A percentile compares a stretch with the other conserved stretches of the same genome.
Conservation (phyloP, 495 filamentous ascomycete genomes). For the Podospora tetraspora region DNA sequence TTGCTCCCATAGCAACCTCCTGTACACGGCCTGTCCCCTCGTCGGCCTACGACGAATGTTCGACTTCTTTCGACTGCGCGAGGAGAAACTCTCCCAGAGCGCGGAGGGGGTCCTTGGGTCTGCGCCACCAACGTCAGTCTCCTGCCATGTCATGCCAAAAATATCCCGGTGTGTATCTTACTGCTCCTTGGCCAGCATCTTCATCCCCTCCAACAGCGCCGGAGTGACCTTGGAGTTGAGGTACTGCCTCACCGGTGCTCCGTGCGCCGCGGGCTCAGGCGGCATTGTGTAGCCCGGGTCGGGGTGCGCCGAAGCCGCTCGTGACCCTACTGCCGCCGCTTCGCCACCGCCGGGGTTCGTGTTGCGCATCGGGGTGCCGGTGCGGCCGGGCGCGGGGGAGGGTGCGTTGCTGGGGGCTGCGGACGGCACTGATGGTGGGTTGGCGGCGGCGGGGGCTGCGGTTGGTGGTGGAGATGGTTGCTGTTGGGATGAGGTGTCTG, state of each 20-base stretch:
- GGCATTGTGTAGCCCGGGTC: constrained; percentile 47
- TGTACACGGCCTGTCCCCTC: not conserved
- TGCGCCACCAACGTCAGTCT: constrained; percentile 21
- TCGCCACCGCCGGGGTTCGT: constrained; percentile 16
- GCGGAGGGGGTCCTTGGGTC: constrained; percentile 78
- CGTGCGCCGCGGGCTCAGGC: constrained; percentile 57
- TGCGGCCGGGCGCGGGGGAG: constrained; percentile 41
- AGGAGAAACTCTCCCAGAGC: constrained; percentile 82
- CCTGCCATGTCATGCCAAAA: not conserved
- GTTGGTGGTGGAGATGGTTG: constrained; percentile 20
- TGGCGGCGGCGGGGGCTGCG: not conserved
- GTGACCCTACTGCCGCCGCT: constrained; percentile 23
- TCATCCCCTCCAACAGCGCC: constrained; percentile 86
- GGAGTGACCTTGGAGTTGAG: constrained; percentile 85
- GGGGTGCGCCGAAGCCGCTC: constrained; percentile 50
- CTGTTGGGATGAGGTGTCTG: constrained; percentile 15
- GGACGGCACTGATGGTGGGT: constrained; percentile 17
- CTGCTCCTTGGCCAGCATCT: constrained; percentile 76
- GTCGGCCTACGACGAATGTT: constrained; percentile 29
- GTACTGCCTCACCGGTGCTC: constrained; percentile 81
- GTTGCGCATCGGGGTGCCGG: constrained; percentile 34
- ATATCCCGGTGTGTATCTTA: constrained; percentile 40
- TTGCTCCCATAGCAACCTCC: not conserved
- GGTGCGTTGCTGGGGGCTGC: constrained; percentile 22
- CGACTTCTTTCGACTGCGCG: constrained; percentile 71